Conservation (phyloP, 2,329 filamentous ascomycete genomes). For the Didymella arachidicola region DNA sequence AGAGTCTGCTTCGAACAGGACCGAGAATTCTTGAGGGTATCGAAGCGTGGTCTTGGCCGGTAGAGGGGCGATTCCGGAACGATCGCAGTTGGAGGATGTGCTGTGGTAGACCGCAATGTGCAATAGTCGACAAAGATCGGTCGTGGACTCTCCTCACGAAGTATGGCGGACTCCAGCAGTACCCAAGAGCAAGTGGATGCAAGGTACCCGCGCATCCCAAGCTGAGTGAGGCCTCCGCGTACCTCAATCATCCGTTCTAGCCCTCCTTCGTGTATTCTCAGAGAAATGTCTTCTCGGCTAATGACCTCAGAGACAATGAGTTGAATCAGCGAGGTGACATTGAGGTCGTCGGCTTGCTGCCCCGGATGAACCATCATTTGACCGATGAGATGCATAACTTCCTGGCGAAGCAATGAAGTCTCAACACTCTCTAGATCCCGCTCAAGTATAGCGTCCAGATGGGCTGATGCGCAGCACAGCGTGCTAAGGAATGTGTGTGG, state of each 20-base stretch:
- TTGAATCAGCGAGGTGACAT: slow-evolving; percentile 49
- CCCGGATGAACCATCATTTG: slow-evolving; percentile 36
- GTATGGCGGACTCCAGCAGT: slow-evolving; percentile 42
- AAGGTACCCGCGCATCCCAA: slow-evolving; percentile 43
- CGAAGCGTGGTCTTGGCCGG: slow-evolving; percentile 38
- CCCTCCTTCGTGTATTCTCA: slow-evolving; percentile 40
- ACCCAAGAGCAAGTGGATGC: slow-evolving; percentile 46
- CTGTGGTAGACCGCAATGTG: slow-evolving; percentile 20
- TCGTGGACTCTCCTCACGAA: slow-evolving; percentile 40
- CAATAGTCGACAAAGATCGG: slow-evolving; percentile 41
- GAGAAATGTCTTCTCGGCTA: slow-evolving; percentile 29
- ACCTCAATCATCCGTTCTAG: slow-evolving; percentile 43
- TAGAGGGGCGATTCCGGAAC: slow-evolving; percentile 50
- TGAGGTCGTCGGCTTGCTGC: slow-evolving; percentile 40
- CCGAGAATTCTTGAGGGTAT: slow-evolving; percentile 37
- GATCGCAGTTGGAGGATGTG: slow-evolving; percentile 29
- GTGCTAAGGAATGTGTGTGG: slow-evolving; percentile 50
- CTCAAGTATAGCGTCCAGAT: slow-evolving; percentile 42
- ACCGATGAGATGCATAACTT: slow-evolving; percentile 46
- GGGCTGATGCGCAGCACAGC: slow-evolving; percentile 45
- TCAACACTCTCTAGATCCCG: slow-evolving; percentile 38
- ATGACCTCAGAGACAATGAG: slow-evolving; percentile 48
- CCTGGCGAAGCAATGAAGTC: slow-evolving; percentile 43
- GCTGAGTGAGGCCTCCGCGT: slow-evolving; percentile 44
- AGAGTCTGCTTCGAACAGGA: slow-evolving; percentile 26